Conservation (phyloP, 1,284 basidiomycete species). For the Ceratobasidium theobromae region DNA sequence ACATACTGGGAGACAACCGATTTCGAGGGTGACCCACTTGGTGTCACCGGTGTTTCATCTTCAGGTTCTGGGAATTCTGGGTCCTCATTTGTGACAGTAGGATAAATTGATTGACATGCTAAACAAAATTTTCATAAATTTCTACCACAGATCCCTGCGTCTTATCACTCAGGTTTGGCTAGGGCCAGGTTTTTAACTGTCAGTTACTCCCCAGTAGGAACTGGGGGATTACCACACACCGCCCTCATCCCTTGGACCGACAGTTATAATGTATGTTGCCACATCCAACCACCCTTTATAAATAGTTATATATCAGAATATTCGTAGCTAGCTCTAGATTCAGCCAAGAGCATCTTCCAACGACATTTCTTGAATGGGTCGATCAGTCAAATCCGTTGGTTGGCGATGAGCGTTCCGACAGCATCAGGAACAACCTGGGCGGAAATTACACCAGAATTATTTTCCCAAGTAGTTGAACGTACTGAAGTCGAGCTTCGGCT, state of each 20-base stretch:
- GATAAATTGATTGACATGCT: too few relatives aligned
- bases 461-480: not conserved
- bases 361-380: slow-evolving; percentile 19
- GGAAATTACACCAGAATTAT: slow-evolving; percentile 6
- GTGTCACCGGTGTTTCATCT: too few relatives aligned
- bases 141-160: too few relatives aligned
- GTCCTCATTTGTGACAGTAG: too few relatives aligned
- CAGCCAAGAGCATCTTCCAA: slow-evolving; percentile 3
- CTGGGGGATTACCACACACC: not conserved
- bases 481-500: slow-evolving; percentile 9
- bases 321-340: not conserved
- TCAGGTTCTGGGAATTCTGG: too few relatives aligned
- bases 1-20: too few relatives aligned
- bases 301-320: not conserved
- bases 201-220: slow-evolving; percentile 1
- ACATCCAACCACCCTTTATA: too few relatives aligned
- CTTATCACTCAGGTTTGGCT: too few relatives aligned
- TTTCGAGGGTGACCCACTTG: too few relatives aligned
- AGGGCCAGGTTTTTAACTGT: too few relatives aligned
- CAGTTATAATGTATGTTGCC: slow-evolving; percentile 11
- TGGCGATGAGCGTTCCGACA: slow-evolving; percentile 1
- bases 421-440: slow-evolving; percentile 15
- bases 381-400: not conserved
- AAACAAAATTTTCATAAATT: too few relatives aligned
- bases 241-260: slow-evolving; percentile 22